phyloP scores from a whole-genome alignment of 1,284 basidiomycete genomes.

The Irpex rosettiformis region DNA sequence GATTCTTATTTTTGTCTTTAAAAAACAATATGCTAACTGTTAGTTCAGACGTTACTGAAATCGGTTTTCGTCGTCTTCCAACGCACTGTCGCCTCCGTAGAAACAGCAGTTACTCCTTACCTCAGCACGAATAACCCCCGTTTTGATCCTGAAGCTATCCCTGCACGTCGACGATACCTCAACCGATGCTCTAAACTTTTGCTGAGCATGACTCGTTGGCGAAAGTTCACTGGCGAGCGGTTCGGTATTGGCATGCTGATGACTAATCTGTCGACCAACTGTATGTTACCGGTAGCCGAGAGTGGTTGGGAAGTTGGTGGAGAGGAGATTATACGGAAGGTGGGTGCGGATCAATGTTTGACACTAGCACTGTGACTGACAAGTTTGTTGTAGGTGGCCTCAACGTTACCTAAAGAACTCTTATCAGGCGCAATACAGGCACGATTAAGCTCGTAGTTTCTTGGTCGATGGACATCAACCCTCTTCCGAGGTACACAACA shows the following conservation, averaged over 20 bases:
- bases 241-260: conserved; percentile 57
- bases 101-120: conserved; percentile 43
- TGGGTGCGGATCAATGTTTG: conserved; percentile 28
- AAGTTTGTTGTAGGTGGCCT: background rate
- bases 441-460: background rate
- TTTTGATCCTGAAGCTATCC: conserved; percentile 77
- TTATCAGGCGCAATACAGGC: conserved; percentile 2
- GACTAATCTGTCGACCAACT: conserved; percentile 54
- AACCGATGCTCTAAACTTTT: conserved; percentile 72
- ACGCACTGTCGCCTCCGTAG: conserved; percentile 46
- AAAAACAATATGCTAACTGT: background rate
- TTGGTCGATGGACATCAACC: too few relatives aligned
- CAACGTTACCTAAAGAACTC: conserved; percentile 6
- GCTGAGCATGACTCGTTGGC: conserved; percentile 71
- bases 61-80: conserved; percentile 60
- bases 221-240: conserved; percentile 66
- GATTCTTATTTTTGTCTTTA: background rate
- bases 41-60: conserved; percentile 59
- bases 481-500: too few relatives aligned
- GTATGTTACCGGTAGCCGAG: conserved; percentile 66
- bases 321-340: conserved; percentile 63
- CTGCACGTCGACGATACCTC: conserved; percentile 71
- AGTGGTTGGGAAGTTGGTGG: conserved; percentile 90
- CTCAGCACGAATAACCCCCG: conserved; percentile 38
- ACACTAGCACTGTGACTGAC: background rate